Conservation (phyloP, 2,329 filamentous ascomycete species). For the Venturia effusa region DNA sequence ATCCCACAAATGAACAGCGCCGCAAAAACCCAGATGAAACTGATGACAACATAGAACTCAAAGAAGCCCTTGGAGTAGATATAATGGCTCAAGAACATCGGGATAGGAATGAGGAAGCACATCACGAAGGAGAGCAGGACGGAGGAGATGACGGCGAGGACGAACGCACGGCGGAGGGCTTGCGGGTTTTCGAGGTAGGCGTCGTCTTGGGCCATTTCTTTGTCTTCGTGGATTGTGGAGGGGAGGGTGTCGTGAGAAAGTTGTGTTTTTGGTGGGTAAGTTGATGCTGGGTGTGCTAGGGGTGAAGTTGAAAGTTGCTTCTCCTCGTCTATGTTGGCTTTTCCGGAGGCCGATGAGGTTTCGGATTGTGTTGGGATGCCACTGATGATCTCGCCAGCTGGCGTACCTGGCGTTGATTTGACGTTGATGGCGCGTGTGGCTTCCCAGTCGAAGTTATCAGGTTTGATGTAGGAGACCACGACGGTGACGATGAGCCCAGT, state of each 20-base stretch:
- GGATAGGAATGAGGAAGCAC: conserved; percentile 30
- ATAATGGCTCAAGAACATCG: conserved; percentile 32
- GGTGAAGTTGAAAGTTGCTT: not conserved
- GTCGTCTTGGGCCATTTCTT: not conserved
- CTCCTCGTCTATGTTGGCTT: not conserved
- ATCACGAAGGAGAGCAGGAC: conserved; percentile 29
- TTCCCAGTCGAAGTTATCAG: conserved; percentile 29
- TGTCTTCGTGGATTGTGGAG: conserved; percentile 4
- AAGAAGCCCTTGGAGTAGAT: conserved; percentile 32
- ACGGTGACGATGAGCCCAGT: conserved; percentile 24
- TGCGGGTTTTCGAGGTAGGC: conserved; percentile 6
- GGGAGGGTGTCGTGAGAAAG: not conserved
- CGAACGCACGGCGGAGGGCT: conserved; percentile 24
- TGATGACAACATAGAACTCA: conserved; percentile 30
- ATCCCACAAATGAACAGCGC: conserved; percentile 29
- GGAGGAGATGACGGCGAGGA: conserved; percentile 26
- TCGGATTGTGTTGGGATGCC: conserved; percentile 7
- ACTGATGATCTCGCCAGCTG: conserved; percentile 11
- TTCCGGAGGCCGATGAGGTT: not conserved
- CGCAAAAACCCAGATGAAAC: conserved; percentile 33
- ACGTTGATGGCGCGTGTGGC: conserved; percentile 28
- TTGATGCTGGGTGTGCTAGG: not conserved
- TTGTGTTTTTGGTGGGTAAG: not conserved
- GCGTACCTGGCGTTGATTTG: not conserved
- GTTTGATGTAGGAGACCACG: conserved; percentile 25